These are phyloP conservation scores for Coniochaeta sp. DNA, from an alignment of 2,329 filamentous ascomycete species.

Conservation along the genomic window DNA sequence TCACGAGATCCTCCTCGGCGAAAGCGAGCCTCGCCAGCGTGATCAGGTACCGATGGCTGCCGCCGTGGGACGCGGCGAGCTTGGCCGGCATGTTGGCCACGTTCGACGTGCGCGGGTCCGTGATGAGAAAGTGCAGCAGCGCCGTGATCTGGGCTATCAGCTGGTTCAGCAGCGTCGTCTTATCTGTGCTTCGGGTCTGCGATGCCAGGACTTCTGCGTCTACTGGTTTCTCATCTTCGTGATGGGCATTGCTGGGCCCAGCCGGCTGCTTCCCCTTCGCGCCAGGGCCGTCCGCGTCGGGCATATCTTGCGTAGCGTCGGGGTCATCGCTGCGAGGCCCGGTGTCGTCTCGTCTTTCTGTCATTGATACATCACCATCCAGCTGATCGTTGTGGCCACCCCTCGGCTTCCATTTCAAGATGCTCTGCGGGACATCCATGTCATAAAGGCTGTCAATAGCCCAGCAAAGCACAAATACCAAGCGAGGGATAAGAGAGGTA, in stretches of 20 bases:
- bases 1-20: slow-evolving; percentile 65
- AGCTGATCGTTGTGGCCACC: not conserved
- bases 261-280: not conserved
- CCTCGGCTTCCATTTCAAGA: not conserved
- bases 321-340: not conserved
- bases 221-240: not conserved
- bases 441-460: slow-evolving; percentile 72
- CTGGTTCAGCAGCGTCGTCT: slow-evolving; percentile 27
- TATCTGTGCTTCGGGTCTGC: slow-evolving; percentile 3
- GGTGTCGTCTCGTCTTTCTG: not conserved
- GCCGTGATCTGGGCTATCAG: slow-evolving; percentile 41
- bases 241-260: not conserved
- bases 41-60: slow-evolving; percentile 75
- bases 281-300: not conserved
- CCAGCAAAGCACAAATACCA: slow-evolving; percentile 57
- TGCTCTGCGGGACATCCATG: slow-evolving; percentile 31
- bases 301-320: slow-evolving; percentile 3
- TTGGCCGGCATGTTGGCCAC: slow-evolving; percentile 61
- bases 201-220: not conserved
- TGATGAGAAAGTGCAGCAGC: slow-evolving; percentile 46
- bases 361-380: not conserved
- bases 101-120: slow-evolving; percentile 35
- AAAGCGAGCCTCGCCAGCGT: slow-evolving; percentile 80
- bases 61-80: slow-evolving; percentile 61
- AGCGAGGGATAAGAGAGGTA: slow-evolving; percentile 61